These are phyloP conservation scores for Sporothrix phasma DNA, from an alignment of 2,329 filamentous ascomycete genomes.

Conservation along the genomic window DNA sequence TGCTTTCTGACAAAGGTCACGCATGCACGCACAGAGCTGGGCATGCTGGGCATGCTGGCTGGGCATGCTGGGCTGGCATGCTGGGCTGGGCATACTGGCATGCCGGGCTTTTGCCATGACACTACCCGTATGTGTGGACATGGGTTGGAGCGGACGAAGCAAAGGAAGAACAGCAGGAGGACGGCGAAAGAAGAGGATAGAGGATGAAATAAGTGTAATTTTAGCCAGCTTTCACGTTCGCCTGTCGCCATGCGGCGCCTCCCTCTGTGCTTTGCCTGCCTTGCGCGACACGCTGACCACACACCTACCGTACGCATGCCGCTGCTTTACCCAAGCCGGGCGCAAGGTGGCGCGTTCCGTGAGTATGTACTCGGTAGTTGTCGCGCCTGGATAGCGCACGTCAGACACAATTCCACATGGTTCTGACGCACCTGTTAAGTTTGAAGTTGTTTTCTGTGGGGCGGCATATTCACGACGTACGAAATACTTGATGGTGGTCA, in stretches of 20 bases:
- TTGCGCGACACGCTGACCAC: background rate
- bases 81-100: too few species aligned
- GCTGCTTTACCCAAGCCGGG: background rate
- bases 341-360: constrained; percentile 2
- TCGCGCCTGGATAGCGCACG: background rate
- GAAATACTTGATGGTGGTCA: background rate
- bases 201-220: background rate
- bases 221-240: background rate
- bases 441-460: too few species aligned
- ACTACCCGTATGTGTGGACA: background rate
- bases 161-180: background rate
- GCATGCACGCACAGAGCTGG: background rate
- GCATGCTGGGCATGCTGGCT: background rate
- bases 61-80: too few species aligned
- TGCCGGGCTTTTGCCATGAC: too few species aligned
- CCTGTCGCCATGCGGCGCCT: background rate
- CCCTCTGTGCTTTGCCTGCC: background rate
- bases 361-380: background rate
- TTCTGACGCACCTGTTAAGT: too few species aligned
- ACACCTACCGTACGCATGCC: background rate
- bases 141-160: background rate
- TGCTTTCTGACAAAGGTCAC: background rate
- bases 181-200: background rate
- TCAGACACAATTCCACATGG: background rate
- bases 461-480: too few species aligned